Evolutionary conservation across 2,329 filamentous ascomycete genomes (phyloP).

Genomic region (Penicillium griseofulvum): DNA sequence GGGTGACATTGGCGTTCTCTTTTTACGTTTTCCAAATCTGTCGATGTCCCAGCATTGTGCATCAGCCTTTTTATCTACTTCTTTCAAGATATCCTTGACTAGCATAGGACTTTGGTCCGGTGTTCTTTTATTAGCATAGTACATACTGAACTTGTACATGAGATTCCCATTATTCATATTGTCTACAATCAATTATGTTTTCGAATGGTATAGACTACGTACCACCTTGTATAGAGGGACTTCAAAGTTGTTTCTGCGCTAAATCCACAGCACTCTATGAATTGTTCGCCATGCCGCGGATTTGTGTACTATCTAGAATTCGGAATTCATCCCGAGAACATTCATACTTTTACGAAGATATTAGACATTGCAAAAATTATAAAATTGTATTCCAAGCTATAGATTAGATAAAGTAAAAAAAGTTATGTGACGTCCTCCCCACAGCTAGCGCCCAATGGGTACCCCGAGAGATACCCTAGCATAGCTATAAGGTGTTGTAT

Average conservation of each 20-base stretch:
- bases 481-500: conserved; percentile 16
- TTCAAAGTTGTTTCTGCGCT: background rate
- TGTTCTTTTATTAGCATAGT: background rate
- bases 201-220: background rate
- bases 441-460: background rate
- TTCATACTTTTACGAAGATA: no score
- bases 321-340: no score
- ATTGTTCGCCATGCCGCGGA: background rate
- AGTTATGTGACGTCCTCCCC: conserved; percentile 8
- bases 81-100: conserved; percentile 1
- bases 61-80: conserved; percentile 7
- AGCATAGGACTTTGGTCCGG: background rate
- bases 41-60: conserved; percentile 2
- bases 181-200: background rate
- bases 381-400: background rate
- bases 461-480: conserved; percentile 8
- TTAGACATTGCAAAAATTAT: background rate
- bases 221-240: background rate
- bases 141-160: conserved; percentile 8
- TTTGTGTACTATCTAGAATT: no score
- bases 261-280: background rate
- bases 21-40: background rate
- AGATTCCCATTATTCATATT: background rate
- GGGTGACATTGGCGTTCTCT: conserved; percentile 5
- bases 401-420: background rate